Percentiles rank a stretch among this genome's conserved stretches.
phyloP scores from a whole-genome alignment of 1,284 basidiomycete species.

The Cryptococcus deneoformans region DNA sequence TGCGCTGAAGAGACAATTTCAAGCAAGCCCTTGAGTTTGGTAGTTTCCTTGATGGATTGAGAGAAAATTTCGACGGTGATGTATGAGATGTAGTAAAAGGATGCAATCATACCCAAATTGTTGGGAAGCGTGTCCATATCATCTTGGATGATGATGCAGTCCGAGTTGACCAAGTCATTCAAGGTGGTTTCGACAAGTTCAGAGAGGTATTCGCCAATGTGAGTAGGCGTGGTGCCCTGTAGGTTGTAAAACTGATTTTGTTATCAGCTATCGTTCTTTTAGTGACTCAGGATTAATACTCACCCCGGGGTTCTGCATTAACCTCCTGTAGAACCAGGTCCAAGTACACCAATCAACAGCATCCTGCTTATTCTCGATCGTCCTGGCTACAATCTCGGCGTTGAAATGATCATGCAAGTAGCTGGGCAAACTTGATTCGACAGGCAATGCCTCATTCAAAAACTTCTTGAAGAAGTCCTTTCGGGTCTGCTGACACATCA shows the following conservation, averaged over 20 bases:
- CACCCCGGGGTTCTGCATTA: conserved; percentile 75
- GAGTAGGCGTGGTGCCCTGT: conserved; percentile 88
- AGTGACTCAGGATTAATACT: conserved; percentile 8
- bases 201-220: conserved; percentile 90
- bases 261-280: neutral
- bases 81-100: conserved; percentile 63
- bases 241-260: conserved; percentile 73
- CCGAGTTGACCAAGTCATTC: conserved; percentile 85
- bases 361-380: conserved; percentile 98
- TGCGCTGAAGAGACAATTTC: conserved; percentile 95
- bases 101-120: conserved; percentile 96
- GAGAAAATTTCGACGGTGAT: conserved; percentile 97
- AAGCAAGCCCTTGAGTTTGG: conserved; percentile 95
- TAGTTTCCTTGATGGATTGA: conserved; percentile 89
- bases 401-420: conserved; percentile 96
- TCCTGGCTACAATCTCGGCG: conserved; percentile 97
- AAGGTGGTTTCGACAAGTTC: conserved; percentile 94
- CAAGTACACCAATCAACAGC: conserved; percentile 68
- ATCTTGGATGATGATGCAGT: conserved; percentile 90
- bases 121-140: conserved; percentile 90
- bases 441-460: conserved; percentile 93
- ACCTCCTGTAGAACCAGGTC: conserved; percentile 78
- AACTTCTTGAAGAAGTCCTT: conserved; percentile 99
- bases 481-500: conserved; percentile 95
- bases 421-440: conserved; percentile 88